Evolutionary conservation across 257 asterid genomes (phyloP).

Genomic region (Nicotiana otophora): DNA sequence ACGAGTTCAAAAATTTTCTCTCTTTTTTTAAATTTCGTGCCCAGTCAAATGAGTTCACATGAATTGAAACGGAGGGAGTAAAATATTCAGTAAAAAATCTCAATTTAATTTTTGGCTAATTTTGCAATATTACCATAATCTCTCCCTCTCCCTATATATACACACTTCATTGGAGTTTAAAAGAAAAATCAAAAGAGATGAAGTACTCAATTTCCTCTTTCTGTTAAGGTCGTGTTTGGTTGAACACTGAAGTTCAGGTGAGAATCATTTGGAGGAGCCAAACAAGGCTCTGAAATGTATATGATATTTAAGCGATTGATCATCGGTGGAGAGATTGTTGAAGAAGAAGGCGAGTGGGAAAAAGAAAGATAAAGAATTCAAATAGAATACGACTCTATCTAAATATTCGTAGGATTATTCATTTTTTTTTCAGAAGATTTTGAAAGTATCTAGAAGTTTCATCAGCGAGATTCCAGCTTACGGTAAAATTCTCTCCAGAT

Average conservation of each 20-base stretch:
- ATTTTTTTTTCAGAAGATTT: not conserved
- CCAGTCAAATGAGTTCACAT: too few relatives aligned
- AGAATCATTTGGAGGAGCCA: conserved; percentile 21
- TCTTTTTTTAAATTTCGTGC: too few relatives aligned
- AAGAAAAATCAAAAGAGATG: not conserved
- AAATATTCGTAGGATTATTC: not conserved
- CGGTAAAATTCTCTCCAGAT: conserved; percentile 16
- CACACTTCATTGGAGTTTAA: not conserved
- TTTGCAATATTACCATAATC: not conserved
- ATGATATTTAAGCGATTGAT: conserved; percentile 67
- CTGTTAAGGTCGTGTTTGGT: not conserved
- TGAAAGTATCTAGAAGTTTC: not conserved
- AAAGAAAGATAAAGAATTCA: conserved; percentile 49
- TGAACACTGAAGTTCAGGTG: not conserved
- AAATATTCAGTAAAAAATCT: not conserved
- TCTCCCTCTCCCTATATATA: not conserved
- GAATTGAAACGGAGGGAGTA: too few relatives aligned
- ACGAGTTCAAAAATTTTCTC: too few relatives aligned
- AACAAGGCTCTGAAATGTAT: conserved; percentile 58
- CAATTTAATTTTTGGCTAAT: not conserved
- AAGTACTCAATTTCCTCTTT: not conserved
- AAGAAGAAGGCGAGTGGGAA: conserved; percentile 85
- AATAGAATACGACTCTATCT: not conserved
- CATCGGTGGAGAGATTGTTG: conserved; percentile 79
- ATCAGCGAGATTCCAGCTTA: conserved; percentile 12